Evolutionary conservation across 352 stramenopile genomes (phyloP).

Genomic region (Aphanomyces astaci): DNA sequence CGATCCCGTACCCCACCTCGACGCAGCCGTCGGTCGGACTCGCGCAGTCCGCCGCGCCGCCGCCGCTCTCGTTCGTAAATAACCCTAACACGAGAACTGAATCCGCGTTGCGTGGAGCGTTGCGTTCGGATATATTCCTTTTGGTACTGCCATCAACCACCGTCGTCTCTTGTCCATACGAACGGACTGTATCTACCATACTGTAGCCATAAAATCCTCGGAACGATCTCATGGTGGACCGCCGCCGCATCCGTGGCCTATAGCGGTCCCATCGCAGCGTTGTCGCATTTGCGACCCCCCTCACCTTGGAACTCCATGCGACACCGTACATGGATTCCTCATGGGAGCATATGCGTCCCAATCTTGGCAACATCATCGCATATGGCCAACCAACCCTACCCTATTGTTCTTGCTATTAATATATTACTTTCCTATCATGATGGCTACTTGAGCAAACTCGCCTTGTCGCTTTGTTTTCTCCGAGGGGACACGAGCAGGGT

Average conservation of each 20-base stretch:
- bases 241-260: too few relatives aligned
- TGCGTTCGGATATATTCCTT: too few relatives aligned
- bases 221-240: too few relatives aligned
- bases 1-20: not conserved
- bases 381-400: too few relatives aligned
- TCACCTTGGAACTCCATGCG: too few relatives aligned
- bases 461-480: not conserved
- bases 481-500: not conserved
- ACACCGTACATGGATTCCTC: too few relatives aligned
- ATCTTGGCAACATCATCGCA: too few relatives aligned
- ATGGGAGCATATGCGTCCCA: too few relatives aligned
- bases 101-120: not conserved
- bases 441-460: slow-evolving; percentile 15
- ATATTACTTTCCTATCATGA: not conserved
- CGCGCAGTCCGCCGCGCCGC: not conserved
- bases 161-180: not conserved
- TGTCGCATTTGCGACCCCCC: too few relatives aligned
- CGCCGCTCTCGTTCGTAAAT: slow-evolving; percentile 8
- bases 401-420: too few relatives aligned
- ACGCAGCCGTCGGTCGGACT: not conserved
- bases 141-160: not conserved
- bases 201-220: too few relatives aligned
- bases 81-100: not conserved
- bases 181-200: not conserved
- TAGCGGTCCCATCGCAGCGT: too few relatives aligned